Conservation (phyloP, 768 basidiomycete species). For the Mycena venus region DNA sequence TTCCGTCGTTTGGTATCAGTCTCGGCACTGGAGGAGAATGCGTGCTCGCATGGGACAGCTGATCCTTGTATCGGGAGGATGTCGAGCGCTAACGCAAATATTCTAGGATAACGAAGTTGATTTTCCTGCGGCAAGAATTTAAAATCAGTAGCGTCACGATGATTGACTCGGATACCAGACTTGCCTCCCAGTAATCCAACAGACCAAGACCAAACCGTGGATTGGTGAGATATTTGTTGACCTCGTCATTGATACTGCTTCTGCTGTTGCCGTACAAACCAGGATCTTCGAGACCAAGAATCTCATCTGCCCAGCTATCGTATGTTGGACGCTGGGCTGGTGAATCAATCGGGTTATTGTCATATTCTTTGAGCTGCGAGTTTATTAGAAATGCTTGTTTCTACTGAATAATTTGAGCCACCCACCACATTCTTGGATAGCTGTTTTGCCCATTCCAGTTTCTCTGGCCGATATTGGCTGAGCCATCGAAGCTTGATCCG, state of each 20-base stretch:
- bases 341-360: neutral
- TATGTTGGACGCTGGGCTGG: neutral
- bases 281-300: neutral
- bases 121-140: no score
- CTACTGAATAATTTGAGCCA: neutral
- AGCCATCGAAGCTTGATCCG: neutral
- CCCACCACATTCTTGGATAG: neutral
- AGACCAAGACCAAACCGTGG: neutral
- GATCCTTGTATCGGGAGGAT: neutral
- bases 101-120: neutral
- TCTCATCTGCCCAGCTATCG: neutral
- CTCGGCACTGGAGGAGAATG: no score
- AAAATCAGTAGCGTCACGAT: no score
- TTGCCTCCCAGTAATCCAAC: neutral
- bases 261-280: neutral
- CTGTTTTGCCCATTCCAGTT: neutral
- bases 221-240: neutral
- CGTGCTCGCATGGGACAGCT: no score
- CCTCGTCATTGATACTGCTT: neutral
- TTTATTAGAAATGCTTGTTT: neutral
- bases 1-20: no score
- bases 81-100: neutral
- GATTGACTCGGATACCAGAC: no score
- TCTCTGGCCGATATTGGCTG: neutral
- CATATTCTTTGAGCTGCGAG: neutral